Percentiles rank a stretch among this genome's conserved stretches.
Conservation (phyloP, 441 rosid species). For the Croton setiger region DNA sequence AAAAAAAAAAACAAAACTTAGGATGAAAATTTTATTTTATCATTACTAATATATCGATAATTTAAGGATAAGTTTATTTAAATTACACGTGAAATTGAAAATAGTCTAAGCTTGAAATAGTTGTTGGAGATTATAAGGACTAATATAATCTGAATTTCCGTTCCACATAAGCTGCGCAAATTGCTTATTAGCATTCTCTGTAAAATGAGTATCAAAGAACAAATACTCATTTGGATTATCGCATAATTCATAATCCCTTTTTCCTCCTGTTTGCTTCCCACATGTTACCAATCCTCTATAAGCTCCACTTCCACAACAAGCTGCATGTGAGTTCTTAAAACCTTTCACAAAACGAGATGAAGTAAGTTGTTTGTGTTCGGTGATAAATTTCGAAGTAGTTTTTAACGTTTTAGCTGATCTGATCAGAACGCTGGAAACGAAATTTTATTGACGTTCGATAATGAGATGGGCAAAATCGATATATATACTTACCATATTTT, state of each 20-base stretch:
- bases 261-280: neutral
- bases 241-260: slow-evolving; percentile 3
- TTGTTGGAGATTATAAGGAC: slow-evolving; percentile 16
- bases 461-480: no score
- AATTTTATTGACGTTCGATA: no score
- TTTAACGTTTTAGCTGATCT: no score
- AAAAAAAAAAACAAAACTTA: no score
- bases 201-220: slow-evolving; percentile 24
- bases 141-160: neutral
- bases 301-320: slow-evolving; percentile 13
- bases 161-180: slow-evolving; percentile 13
- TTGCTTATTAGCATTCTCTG: slow-evolving; percentile 14
- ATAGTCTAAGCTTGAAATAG: neutral
- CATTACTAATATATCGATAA: no score
- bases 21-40: no score
- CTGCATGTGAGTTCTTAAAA: slow-evolving; percentile 4
- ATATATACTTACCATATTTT: neutral
- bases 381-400: no score
- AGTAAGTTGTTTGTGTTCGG: no score
- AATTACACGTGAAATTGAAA: no score
- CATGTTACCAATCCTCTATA: slow-evolving; percentile 10
- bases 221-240: slow-evolving; percentile 19
- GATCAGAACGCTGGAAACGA: no score
- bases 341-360: neutral
- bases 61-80: no score